Conservation (phyloP, 164 flowering plant species). For the Echeveria elegans region DNA sequence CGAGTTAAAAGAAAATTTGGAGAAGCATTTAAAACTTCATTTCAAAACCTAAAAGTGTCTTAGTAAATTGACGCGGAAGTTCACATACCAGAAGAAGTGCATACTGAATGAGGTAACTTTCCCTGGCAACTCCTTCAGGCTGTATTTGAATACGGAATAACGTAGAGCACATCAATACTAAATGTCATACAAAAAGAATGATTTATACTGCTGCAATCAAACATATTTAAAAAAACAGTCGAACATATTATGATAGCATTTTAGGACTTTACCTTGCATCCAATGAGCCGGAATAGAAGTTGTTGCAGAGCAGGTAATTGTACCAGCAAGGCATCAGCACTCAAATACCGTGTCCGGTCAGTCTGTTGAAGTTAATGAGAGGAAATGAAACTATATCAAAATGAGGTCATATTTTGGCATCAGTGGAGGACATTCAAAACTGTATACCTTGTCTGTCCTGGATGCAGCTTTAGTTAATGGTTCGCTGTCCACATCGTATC, state of each 20-base stretch:
- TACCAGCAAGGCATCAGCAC: conserved; percentile 51
- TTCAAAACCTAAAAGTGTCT: too few species aligned
- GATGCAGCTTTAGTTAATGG: conserved; percentile 47
- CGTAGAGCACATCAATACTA: not conserved
- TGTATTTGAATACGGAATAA: conserved; percentile 23
- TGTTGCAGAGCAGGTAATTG: conserved; percentile 91
- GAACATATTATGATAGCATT: not conserved
- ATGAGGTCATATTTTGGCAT: not conserved
- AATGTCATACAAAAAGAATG: not conserved
- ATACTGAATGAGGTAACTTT: conserved; percentile 81
- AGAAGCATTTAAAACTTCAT: not conserved
- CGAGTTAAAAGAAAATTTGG: not conserved
- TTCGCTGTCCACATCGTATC: conserved; percentile 80
- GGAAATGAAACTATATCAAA: not conserved
- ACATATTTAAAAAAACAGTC: not conserved
- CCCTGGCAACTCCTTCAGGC: conserved; percentile 91
- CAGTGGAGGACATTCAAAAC: not conserved
- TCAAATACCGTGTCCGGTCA: conserved; percentile 62
- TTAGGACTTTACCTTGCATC: conserved; percentile 57
- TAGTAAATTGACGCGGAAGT: not conserved
- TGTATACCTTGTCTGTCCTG: conserved; percentile 44
- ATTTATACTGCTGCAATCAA: not conserved
- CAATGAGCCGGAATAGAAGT: conserved; percentile 67
- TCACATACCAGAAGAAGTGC: conserved; percentile 82
- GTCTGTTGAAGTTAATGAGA: conserved; percentile 29